A percentile compares a stretch with the other conserved stretches of the same genome.
These are phyloP conservation scores for Mytilinidion resinicola DNA, from an alignment of 495 filamentous ascomycete species.

Conservation along the genomic window DNA sequence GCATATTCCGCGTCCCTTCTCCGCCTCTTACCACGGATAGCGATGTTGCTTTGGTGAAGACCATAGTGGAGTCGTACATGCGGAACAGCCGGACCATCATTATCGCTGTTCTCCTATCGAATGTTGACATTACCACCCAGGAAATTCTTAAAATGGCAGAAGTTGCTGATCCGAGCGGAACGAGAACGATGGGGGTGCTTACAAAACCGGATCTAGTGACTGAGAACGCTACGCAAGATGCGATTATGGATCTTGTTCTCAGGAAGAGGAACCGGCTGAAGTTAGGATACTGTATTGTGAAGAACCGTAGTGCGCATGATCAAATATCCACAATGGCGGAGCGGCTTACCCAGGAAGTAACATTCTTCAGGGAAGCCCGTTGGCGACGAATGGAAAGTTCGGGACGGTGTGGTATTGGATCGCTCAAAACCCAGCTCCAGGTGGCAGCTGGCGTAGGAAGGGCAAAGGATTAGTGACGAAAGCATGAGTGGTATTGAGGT, in stretches of 20 bases:
- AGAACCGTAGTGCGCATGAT: conserved; percentile 34
- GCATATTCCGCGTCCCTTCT: conserved; percentile 4
- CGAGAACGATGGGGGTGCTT: conserved; percentile 49
- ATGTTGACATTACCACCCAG: conserved; percentile 47
- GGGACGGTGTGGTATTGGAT: too few species aligned
- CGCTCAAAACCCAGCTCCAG: too few species aligned
- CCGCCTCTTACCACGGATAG: conserved; percentile 4
- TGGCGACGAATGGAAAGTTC: too few species aligned
- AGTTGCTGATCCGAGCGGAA: conserved; percentile 38
- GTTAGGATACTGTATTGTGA: conserved; percentile 53
- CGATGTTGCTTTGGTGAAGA: neutral
- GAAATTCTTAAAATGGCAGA: conserved; percentile 41
- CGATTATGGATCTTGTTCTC: conserved; percentile 43
- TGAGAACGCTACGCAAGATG: conserved; percentile 30
- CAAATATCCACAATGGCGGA: neutral
- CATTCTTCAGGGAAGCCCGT: too few species aligned
- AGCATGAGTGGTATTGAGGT: too few species aligned
- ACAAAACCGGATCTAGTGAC: conserved; percentile 43
- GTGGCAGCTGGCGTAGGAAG: too few species aligned
- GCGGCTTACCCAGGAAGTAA: too few species aligned
- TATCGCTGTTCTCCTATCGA: conserved; percentile 54
- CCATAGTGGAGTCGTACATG: conserved; percentile 17
- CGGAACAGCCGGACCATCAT: conserved; percentile 49
- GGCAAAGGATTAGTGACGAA: too few species aligned
- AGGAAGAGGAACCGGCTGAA: conserved; percentile 39